Evolutionary conservation across 2,329 filamentous ascomycete species (phyloP), one percentile per base, ranked within the genome.

Genomic region (Penicillium olsonii): DNA sequence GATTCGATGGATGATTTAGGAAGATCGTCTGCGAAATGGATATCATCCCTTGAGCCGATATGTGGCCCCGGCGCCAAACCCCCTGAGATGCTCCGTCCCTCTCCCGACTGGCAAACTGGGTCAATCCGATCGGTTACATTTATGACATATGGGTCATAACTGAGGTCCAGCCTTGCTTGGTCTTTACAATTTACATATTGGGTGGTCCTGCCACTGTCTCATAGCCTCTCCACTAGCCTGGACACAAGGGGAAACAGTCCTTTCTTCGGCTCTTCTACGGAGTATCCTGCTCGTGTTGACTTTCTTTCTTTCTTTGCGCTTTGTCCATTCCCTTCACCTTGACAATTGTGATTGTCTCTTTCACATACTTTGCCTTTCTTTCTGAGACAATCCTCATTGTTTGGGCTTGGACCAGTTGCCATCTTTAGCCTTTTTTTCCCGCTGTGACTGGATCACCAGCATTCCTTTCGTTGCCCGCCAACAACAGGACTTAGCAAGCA

Each of bases 391-490:
- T 59, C 42, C 20, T 43, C 52, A 51, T 57, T 52, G 39, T 46
- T 18, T 35, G 22, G 15, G 37, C 35, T 45, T 55, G 48, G 51
- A 46, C 52, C 39, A 43, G 14, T 45, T 50, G 53, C 51, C 52
- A 56, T 54, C 46, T 35, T 48, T 52, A 48, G 37, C 46, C 37
- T 22, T 26, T 45, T 48, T 52, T 40, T 37, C 8, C 48, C 15
- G 44, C 41, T 42, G 61, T 64, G 61, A 61, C 61, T 47, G 59
- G 54, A 33, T 64, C 60, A 63, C 59, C 42, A 54, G 55, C 63
- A 66, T 66, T 66, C 64, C 56, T 58, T 59, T 63, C 56, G 63
- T 66, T 65, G 59, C 60, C 61, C 38, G 29, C 42, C 54, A 45
- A 60, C 56, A 49, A 45, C 26, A 48, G 49, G 37, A 41, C 45